These are phyloP conservation scores for Lyophyllum atratum DNA, from an alignment of 768 basidiomycete species.

Conservation along the genomic window DNA sequence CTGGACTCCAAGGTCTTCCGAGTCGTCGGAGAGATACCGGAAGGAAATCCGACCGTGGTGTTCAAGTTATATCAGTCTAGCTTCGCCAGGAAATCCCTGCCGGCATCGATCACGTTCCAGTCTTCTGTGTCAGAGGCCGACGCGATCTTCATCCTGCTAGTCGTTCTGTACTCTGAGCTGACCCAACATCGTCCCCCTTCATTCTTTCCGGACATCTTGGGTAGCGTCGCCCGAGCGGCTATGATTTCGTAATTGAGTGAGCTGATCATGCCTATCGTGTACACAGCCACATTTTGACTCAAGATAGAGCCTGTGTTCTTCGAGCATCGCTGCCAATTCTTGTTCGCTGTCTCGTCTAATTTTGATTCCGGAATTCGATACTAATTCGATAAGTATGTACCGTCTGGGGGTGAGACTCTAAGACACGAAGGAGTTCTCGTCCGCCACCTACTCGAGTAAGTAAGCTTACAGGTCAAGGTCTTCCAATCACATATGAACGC, in stretches of 20 bases:
- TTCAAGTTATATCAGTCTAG: slow-evolving; percentile 11
- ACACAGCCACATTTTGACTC: no score
- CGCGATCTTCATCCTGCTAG: slow-evolving; percentile 4
- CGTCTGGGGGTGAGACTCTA: no score
- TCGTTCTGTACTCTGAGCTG: slow-evolving; percentile 9
- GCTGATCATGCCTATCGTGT: neutral
- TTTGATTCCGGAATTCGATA: no score
- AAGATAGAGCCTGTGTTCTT: no score
- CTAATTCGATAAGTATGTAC: no score
- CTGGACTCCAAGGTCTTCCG: slow-evolving; percentile 1
- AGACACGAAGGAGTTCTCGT: no score
- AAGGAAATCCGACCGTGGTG: neutral
- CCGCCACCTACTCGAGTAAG: no score
- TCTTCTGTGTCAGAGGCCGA: neutral
- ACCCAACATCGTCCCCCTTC: neutral
- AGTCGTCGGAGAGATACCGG: neutral
- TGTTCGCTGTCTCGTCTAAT: no score
- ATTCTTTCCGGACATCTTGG: neutral
- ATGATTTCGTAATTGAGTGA: neutral
- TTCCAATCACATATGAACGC: no score
- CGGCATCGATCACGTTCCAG: slow-evolving; percentile 1
- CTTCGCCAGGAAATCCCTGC: neutral
- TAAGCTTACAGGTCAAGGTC: no score
- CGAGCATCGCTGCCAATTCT: no score
- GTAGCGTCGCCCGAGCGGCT: neutral